Evolutionary conservation across 176 grass and related monocot species (phyloP).

Genomic region (Oryza longistaminata): DNA sequence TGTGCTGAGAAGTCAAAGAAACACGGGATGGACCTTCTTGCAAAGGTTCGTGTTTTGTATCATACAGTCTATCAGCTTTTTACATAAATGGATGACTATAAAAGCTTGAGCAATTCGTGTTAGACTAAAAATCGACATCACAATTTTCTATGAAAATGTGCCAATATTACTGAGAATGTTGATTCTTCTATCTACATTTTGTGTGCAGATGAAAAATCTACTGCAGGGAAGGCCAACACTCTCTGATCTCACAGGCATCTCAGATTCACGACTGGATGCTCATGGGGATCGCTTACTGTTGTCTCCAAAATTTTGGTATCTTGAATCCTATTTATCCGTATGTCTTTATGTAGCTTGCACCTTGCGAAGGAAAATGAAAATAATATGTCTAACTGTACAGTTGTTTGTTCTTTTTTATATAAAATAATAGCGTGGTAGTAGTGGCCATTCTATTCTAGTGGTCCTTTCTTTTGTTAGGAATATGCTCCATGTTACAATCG

Average conservation of each 20-base stretch:
- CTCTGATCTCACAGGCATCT: slow-evolving; percentile 84
- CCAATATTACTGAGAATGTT: background rate
- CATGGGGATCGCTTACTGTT: background rate
- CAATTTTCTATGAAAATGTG: background rate
- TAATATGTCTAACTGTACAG: background rate
- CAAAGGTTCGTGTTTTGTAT: slow-evolving; percentile 57
- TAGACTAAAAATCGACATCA: background rate
- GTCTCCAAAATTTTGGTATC: background rate
- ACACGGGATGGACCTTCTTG: slow-evolving; percentile 71
- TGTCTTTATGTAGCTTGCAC: background rate
- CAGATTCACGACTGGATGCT: slow-evolving; percentile 66
- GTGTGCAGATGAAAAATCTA: slow-evolving; percentile 85
- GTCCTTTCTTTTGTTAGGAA: background rate
- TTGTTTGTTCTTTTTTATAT: background rate
- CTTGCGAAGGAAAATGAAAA: background rate
- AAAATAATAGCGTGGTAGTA: background rate
- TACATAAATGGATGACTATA: slow-evolving; percentile 5
- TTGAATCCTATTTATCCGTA: background rate
- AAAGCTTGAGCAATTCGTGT: background rate
- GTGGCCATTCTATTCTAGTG: background rate
- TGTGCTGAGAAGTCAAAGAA: slow-evolving; percentile 82
- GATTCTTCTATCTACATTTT: background rate
- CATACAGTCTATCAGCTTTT: background rate
- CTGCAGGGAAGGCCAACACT: slow-evolving; percentile 67
- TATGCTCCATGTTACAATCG: background rate